These are phyloP conservation scores for Coemansia sp. DNA, from an alignment of 192 early-diverging fungal species.

Conservation along the genomic window DNA sequence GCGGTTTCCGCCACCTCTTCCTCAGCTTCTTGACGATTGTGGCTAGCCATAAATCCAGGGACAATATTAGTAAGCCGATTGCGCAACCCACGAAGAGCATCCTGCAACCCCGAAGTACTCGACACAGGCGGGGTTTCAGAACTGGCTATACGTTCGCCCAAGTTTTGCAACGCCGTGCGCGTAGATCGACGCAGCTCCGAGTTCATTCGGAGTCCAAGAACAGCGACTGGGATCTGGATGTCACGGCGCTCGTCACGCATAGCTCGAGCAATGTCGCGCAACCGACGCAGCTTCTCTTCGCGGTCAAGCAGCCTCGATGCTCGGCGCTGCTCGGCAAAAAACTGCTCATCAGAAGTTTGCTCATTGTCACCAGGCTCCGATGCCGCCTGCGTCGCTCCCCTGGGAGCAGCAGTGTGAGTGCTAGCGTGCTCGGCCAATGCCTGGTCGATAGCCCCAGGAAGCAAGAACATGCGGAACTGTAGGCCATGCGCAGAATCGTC, in stretches of 20 bases:
- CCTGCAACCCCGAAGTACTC: not conserved
- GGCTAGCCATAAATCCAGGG: not conserved
- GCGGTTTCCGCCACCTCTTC: too few species aligned
- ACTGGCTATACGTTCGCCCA: not conserved
- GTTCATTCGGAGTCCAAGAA: conserved; percentile 36
- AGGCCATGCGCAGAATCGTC: not conserved
- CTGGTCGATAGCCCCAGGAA: conserved; percentile 45
- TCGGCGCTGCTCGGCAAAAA: conserved; percentile 10
- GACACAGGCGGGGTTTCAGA: not conserved
- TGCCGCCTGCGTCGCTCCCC: not conserved
- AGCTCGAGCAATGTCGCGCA: conserved; percentile 42
- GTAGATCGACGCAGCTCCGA: conserved; percentile 24
- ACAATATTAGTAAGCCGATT: conserved; percentile 6
- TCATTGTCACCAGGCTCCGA: not conserved
- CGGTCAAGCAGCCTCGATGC: conserved; percentile 10
- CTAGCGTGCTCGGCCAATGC: conserved; percentile 25
- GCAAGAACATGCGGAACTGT: conserved; percentile 43
- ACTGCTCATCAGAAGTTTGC: not conserved
- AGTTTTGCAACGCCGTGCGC: conserved; percentile 1
- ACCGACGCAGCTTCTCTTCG: conserved; percentile 32
- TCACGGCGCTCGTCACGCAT: conserved; percentile 35
- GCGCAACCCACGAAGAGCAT: not conserved
- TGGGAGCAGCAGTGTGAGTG: not conserved
- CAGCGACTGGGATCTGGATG: conserved; percentile 29
- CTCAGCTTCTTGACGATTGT: too few species aligned